Percentiles rank a stretch among this genome's conserved stretches.
Evolutionary conservation across 352 stramenopile genomes (phyloP).

Genomic region (Pythium utonaiense): DNA sequence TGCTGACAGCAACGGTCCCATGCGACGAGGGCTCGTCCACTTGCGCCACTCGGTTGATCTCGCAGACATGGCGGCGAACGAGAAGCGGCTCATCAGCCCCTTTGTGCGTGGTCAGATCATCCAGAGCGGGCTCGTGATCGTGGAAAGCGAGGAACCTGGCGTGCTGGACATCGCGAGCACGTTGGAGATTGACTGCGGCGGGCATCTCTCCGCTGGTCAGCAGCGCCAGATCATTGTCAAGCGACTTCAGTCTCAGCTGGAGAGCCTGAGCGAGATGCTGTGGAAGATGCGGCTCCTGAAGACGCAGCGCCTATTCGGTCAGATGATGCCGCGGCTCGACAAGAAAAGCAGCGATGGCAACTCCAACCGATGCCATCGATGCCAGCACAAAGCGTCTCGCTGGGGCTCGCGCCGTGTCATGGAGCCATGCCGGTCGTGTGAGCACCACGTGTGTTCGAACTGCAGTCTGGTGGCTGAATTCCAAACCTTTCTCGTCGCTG

Average conservation of each 20-base stretch:
- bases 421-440: constrained; percentile 12
- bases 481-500: constrained; percentile 1
- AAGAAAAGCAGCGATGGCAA: constrained; percentile 7
- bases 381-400: constrained; percentile 7
- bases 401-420: constrained; percentile 13
- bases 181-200: constrained; percentile 19
- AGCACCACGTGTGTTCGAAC: constrained; percentile 18
- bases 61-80: constrained; percentile 7
- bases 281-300: constrained; percentile 18
- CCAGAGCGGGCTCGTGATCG: constrained; percentile 21
- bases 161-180: constrained; percentile 17
- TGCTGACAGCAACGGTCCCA: background rate
- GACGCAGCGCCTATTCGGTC: constrained; percentile 3
- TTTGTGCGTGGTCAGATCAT: constrained; percentile 21
- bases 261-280: constrained; percentile 18
- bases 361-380: constrained; percentile 8
- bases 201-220: constrained; percentile 4
- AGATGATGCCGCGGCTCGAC: background rate
- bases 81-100: constrained; percentile 12
- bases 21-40: constrained; percentile 15
- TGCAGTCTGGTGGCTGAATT: constrained; percentile 17
- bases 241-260: constrained; percentile 11
- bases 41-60: constrained; percentile 21
- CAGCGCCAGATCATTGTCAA: constrained; percentile 21
- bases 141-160: constrained; percentile 20